Evolutionary conservation across 1,284 basidiomycete species (phyloP).

Genomic region (Fistulinella staudtii): DNA sequence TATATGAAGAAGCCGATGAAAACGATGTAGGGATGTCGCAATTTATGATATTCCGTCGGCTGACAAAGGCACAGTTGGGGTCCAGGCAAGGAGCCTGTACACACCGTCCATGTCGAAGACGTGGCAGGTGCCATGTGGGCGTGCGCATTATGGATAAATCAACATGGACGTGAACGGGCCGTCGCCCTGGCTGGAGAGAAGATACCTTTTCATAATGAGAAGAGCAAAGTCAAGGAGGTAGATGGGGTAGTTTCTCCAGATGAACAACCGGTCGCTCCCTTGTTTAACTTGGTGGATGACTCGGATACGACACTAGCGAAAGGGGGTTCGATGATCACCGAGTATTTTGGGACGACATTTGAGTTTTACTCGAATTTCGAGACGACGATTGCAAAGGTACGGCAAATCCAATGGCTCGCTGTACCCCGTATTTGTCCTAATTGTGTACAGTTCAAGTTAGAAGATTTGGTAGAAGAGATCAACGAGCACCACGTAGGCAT

Average conservation of each 20-base stretch:
- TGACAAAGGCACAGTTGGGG: constrained; percentile 51
- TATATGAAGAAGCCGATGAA: constrained; percentile 86
- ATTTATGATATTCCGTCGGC: background rate
- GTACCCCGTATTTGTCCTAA: constrained; percentile 13
- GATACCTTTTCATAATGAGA: constrained; percentile 64
- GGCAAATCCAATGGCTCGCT: constrained; percentile 4
- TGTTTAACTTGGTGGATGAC: constrained; percentile 88
- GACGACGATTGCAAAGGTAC: constrained; percentile 65
- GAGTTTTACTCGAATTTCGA: constrained; percentile 80
- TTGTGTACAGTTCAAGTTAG: constrained; percentile 45
- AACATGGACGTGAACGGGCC: constrained; percentile 59
- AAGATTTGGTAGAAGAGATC: constrained; percentile 79
- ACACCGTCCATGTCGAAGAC: constrained; percentile 79
- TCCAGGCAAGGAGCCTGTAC: constrained; percentile 73
- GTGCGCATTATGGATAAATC: constrained; percentile 69
- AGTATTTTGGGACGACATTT: constrained; percentile 79
- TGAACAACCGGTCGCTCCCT: constrained; percentile 60
- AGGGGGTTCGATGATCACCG: constrained; percentile 68
- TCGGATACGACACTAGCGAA: constrained; percentile 73
- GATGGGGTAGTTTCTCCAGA: constrained; percentile 57
- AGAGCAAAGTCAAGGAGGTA: constrained; percentile 58
- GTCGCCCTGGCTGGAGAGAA: constrained; percentile 55
- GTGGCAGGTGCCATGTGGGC: constrained; percentile 74
- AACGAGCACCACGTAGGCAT: constrained; percentile 84
- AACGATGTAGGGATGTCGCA: constrained; percentile 54